Evolutionary conservation across 495 filamentous ascomycete genomes (phyloP).

Genomic region (Neurospora sp.): DNA sequence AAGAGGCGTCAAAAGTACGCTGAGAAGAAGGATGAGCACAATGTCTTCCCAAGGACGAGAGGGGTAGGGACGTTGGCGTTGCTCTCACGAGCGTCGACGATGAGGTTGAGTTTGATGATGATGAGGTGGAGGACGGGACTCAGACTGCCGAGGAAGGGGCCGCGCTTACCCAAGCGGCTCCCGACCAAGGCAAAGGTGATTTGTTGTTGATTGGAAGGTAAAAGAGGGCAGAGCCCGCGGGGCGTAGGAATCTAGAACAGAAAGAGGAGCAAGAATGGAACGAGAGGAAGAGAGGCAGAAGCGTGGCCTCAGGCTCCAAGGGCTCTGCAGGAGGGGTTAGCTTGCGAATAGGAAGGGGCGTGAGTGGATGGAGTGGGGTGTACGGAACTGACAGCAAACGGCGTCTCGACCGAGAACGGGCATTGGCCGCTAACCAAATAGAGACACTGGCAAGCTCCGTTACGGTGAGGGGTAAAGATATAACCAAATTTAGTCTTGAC

Average conservation of each 20-base stretch:
- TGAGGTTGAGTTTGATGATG: no score
- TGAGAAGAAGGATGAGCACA: no score
- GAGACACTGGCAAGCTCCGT: neutral
- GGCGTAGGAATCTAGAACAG: neutral
- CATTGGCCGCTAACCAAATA: neutral
- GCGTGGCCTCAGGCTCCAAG: neutral
- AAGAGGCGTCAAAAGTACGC: no score
- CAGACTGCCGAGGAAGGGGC: no score
- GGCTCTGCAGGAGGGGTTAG: neutral
- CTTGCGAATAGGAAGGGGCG: neutral
- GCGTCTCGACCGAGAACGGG: neutral
- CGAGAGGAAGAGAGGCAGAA: neutral
- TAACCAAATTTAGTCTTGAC: no score
- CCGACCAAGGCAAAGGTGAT: neutral
- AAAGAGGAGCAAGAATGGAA: neutral
- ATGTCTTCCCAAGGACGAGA: no score
- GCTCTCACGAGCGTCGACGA: no score
- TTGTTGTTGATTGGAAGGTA: neutral
- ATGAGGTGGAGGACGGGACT: no score
- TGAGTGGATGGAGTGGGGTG: neutral
- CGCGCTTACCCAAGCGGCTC: no score
- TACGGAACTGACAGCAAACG: neutral
- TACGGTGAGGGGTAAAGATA: neutral
- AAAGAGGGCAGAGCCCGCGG: neutral
- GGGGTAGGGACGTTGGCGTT: no score